Evolutionary conservation across 208 protist species (phyloP).

Genomic region (Trypanosomatidae sp.): DNA sequence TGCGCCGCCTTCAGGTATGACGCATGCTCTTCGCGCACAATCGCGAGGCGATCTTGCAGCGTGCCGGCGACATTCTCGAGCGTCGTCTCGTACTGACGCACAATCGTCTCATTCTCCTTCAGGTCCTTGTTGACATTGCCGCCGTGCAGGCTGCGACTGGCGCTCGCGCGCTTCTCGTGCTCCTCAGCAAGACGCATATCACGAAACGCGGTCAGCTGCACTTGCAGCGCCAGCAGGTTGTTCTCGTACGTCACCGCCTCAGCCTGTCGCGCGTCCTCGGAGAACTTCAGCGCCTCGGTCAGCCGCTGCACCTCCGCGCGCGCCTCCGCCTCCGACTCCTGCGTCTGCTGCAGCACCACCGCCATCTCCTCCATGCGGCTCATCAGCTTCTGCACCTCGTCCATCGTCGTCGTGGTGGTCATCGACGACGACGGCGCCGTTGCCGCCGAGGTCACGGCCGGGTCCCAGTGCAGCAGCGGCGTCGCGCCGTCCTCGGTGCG

Average conservation of each 20-base stretch:
- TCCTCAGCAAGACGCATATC: slow-evolving; percentile 55
- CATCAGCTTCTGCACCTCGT: slow-evolving; percentile 25
- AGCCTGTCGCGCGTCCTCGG: slow-evolving; percentile 46
- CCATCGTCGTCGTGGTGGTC: slow-evolving; percentile 33
- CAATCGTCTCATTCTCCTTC: slow-evolving; percentile 62
- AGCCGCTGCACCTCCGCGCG: slow-evolving; percentile 39
- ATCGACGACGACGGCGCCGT: slow-evolving; percentile 13
- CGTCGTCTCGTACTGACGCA: slow-evolving; percentile 57
- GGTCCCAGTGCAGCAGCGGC: no score
- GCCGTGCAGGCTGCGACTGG: slow-evolving; percentile 13
- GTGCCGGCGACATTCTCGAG: slow-evolving; percentile 54
- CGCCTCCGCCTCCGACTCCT: slow-evolving; percentile 51
- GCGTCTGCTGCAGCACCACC: slow-evolving; percentile 41
- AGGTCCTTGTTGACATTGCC: slow-evolving; percentile 13
- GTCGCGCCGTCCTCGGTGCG: slow-evolving; percentile 24
- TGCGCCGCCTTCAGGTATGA: slow-evolving; percentile 25
- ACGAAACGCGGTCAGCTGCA: slow-evolving; percentile 43
- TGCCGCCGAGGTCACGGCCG: no score
- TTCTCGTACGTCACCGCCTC: slow-evolving; percentile 62
- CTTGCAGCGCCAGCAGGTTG: slow-evolving; percentile 34
- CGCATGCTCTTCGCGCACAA: slow-evolving; percentile 43
- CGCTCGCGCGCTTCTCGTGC: slow-evolving; percentile 27
- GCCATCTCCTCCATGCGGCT: slow-evolving; percentile 71
- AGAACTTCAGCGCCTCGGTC: slow-evolving; percentile 41
- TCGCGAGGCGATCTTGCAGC: slow-evolving; percentile 39